Percentiles rank a stretch among this genome's conserved stretches.
phyloP scores from a whole-genome alignment of 225 moss, liverwort and hornwort species.

The Marchantia polymorpha region DNA sequence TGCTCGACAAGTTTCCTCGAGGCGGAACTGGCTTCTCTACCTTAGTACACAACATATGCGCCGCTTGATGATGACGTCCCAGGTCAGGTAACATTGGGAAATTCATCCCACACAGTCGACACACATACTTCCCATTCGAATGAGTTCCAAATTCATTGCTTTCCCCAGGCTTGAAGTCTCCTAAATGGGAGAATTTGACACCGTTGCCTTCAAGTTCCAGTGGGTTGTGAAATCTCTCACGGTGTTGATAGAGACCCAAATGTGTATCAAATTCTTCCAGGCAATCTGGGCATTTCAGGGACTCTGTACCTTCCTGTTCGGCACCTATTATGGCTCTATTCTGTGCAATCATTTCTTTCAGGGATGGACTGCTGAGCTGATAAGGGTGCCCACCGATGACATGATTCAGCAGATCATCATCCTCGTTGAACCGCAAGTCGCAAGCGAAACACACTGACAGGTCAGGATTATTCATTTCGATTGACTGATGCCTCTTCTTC shows the following conservation, averaged over 20 bases:
- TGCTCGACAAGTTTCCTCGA: constrained; percentile 1
- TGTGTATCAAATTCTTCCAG: constrained; percentile 48
- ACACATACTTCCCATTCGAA: constrained; percentile 26
- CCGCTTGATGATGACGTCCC: constrained; percentile 70
- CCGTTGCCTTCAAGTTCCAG: constrained; percentile 29
- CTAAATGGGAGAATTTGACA: background rate
- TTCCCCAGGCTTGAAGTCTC: constrained; percentile 7
- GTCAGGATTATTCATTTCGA: constrained; percentile 56
- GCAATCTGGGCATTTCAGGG: constrained; percentile 56
- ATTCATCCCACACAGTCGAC: constrained; percentile 57
- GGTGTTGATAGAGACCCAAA: constrained; percentile 63
- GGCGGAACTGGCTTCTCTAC: background rate
- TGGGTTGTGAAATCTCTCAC: constrained; percentile 42
- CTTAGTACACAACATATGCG: constrained; percentile 33
- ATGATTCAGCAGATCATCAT: constrained; percentile 74
- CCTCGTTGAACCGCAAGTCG: constrained; percentile 50
- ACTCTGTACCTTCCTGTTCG: constrained; percentile 23
- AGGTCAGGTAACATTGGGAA: constrained; percentile 67
- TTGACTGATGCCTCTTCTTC: constrained; percentile 55
- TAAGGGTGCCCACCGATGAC: constrained; percentile 68
- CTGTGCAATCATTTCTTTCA: constrained; percentile 23
- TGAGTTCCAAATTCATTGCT: constrained; percentile 9
- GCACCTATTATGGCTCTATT: constrained; percentile 24
- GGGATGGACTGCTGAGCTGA: constrained; percentile 52
- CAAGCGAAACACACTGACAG: constrained; percentile 76